Evolutionary conservation across 176 grass and related monocot genomes (phyloP), one percentile per base, ranked within the genome.

Genomic region (Musa schizocarpa): DNA sequence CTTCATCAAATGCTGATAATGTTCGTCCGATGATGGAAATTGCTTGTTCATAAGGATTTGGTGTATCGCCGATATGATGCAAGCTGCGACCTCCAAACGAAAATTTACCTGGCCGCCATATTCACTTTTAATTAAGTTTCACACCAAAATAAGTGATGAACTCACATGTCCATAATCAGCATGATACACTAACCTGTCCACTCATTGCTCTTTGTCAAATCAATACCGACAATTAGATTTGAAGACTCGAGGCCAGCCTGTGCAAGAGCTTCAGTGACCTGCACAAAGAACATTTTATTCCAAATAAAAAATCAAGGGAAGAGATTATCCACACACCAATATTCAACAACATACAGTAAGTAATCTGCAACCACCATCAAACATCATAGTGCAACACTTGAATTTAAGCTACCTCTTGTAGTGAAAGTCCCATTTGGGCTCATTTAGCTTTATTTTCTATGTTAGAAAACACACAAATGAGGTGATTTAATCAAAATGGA

Each of bases 11-110:
- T 74, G 71, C 68, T 70, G 93, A 85, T 62, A 96, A 82, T n/a
- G 89, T 96, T 53, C 79, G 75, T 19, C 89, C 93, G 82, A 96
- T 90, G 72, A 96, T 92, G 64, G 89, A 86, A 64, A 96, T 92
- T 67, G 87, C 93, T 70, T 90, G 85, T 64, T 96, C 89, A 50
- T 96, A 96, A 81, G 93, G 93, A 89, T 96, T 96, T 81, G 53
- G 85, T 54, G 78, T 59, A 57, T 86, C 81, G 83, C 83, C 61
- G 80, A 88, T 90, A 83, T 88, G 85, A 84, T 96, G 93, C 74
- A 96, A 77, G 85, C 89, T 92, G 67, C 80, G 72, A 68, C 89
- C 81, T 61, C 82, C 74, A 67, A 88, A 92, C 68, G 89, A 96
- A 67, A 34, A 80, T 75, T 88, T 92, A 81, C 89, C 89, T 92